These are phyloP conservation scores for Solanum sitiens DNA, from an alignment of 257 asterid species.

Conservation along the genomic window DNA sequence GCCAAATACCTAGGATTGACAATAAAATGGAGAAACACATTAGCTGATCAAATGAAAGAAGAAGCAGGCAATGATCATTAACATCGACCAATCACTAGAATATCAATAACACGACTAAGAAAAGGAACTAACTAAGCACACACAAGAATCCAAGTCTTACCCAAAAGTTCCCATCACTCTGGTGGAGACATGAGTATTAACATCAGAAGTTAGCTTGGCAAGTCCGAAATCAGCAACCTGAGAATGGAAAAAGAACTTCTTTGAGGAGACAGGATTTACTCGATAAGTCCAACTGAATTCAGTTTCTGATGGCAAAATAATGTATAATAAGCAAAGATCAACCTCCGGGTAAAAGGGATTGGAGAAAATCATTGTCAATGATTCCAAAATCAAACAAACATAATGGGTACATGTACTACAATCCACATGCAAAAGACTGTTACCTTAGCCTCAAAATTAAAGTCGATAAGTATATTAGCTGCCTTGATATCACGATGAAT, in stretches of 20 bases:
- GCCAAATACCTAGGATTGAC: conserved; percentile 63
- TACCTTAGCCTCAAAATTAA: conserved; percentile 85
- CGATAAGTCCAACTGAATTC: neutral
- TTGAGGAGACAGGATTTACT: neutral
- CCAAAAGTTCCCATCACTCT: conserved; percentile 98
- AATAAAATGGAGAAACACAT: neutral
- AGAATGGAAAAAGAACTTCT: conserved; percentile 6
- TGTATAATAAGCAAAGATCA: neutral
- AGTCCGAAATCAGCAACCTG: conserved; percentile 99
- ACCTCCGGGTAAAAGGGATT: neutral
- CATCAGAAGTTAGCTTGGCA: conserved; percentile 61
- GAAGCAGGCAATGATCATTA: neutral
- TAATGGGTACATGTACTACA: neutral
- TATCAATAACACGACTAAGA: neutral
- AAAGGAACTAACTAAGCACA: neutral
- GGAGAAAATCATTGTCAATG: neutral
- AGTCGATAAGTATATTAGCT: conserved; percentile 76
- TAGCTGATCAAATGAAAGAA: neutral
- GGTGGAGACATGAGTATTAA: conserved; percentile 80
- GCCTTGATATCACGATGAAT: conserved; percentile 94
- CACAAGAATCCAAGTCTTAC: conserved; percentile 21
- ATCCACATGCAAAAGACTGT: neutral
- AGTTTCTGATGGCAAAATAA: neutral
- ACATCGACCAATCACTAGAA: neutral
- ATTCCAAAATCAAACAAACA: neutral